phyloP scores from a whole-genome alignment of 2,329 filamentous ascomycete genomes.

The Coniochaeta ligniaria region DNA sequence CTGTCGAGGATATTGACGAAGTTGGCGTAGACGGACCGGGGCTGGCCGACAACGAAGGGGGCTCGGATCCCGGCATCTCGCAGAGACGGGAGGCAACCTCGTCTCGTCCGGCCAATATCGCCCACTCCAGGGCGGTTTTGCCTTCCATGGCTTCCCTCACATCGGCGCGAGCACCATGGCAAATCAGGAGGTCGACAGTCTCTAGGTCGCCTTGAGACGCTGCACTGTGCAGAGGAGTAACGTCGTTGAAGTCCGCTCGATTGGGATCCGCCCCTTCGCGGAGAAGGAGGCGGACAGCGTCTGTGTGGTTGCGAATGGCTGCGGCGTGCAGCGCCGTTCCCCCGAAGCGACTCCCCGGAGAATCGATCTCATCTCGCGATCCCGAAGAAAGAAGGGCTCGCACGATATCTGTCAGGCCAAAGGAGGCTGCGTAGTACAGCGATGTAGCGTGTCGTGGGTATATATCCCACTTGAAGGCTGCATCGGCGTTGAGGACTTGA shows the following conservation, averaged over 20 bases:
- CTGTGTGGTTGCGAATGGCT: not conserved
- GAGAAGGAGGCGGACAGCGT: not conserved
- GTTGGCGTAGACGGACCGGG: too few relatives aligned
- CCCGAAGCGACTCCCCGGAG: not conserved
- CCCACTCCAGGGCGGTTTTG: not conserved
- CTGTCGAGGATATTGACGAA: not conserved
- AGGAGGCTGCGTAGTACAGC: slow-evolving; percentile 4
- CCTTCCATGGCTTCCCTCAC: not conserved
- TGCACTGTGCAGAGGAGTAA: not conserved
- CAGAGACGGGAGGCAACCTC: too few relatives aligned
- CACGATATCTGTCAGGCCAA: not conserved
- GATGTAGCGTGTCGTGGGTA: slow-evolving; percentile 3
- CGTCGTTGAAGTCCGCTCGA: not conserved
- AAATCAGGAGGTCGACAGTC: not conserved
- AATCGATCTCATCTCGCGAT: not conserved
- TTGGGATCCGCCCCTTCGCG: not conserved
- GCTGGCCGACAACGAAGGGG: too few relatives aligned
- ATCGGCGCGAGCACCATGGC: not conserved
- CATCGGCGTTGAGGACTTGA: not conserved
- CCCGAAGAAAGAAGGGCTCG: not conserved
- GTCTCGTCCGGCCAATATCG: not conserved
- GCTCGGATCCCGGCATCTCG: not conserved
- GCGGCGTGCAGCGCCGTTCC: not conserved
- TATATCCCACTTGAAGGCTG: slow-evolving; percentile 3
- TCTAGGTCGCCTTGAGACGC: not conserved